Conservation (phyloP, 2,329 filamentous ascomycete species). For the Aspergillus sp. region DNA sequence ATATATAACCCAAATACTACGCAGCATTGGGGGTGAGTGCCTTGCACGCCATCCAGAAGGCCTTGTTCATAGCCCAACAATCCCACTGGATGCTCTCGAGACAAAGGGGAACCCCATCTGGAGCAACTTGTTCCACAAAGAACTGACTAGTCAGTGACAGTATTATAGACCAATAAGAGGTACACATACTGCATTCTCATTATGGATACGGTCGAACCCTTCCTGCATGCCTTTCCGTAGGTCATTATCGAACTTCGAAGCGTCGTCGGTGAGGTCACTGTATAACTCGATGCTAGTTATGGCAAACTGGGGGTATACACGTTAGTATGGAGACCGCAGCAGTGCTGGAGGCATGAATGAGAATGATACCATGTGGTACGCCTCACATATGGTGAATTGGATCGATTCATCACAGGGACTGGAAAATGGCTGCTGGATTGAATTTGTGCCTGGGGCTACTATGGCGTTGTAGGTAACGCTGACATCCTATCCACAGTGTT, state of each 20-base stretch:
- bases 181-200: background rate
- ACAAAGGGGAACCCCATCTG: conserved; percentile 1
- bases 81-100: background rate
- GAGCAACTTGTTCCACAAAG: conserved; percentile 1
- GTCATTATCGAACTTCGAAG: background rate
- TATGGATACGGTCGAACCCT: background rate
- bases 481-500: background rate
- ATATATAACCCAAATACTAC: background rate
- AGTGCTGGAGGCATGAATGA: background rate
- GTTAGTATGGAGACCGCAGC: background rate
- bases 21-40: background rate
- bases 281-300: conserved; percentile 1
- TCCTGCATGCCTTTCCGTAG: background rate
- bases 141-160: background rate
- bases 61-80: background rate
- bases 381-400: background rate
- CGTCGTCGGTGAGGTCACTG: background rate
- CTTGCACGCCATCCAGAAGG: background rate
- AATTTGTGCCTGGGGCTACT: background rate
- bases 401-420: background rate
- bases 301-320: background rate
- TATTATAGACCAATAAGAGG: background rate
- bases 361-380: background rate
- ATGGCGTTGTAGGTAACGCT: background rate
- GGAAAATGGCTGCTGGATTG: background rate